Percentiles rank a stretch among this genome's conserved stretches.
Evolutionary conservation across 768 basidiomycete species (phyloP).

Genomic region (Amanita pallidorosea): DNA sequence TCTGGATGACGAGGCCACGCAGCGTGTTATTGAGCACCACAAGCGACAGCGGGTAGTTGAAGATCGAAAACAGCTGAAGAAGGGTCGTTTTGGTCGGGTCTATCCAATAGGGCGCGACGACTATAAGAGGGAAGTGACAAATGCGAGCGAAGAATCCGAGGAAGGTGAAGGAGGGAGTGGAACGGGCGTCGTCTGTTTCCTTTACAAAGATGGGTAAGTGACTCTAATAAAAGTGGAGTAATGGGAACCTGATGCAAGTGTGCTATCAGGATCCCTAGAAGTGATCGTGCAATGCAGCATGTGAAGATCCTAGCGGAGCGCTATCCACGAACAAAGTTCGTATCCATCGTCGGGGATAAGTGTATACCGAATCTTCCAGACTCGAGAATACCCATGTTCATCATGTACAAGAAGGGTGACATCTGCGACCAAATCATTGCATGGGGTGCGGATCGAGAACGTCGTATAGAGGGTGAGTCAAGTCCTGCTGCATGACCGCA

Average conservation of each 20-base stretch:
- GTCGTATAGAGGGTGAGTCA: conserved; percentile 61
- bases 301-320: conserved; percentile 64
- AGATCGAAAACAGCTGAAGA: conserved; percentile 43
- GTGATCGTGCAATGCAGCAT: conserved; percentile 64
- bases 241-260: not conserved
- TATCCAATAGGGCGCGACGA: conserved; percentile 88
- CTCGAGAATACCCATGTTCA: conserved; percentile 79
- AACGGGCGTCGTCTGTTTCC: conserved; percentile 87
- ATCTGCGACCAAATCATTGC: conserved; percentile 77
- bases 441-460: conserved; percentile 74
- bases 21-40: conserved; percentile 60
- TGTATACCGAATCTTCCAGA: conserved; percentile 97
- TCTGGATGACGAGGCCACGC: conserved; percentile 62
- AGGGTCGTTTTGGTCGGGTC: conserved; percentile 70
- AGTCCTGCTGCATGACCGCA: conserved; percentile 2
- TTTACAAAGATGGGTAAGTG: conserved; percentile 91
- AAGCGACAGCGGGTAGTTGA: conserved; percentile 55
- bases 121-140: conserved; percentile 92
- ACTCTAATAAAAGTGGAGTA: not conserved
- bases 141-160: conserved; percentile 69
- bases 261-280: conserved; percentile 57
- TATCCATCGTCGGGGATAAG: conserved; percentile 89
- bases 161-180: conserved; percentile 57
- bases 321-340: conserved; percentile 90
- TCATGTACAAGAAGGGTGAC: conserved; percentile 89